A percentile compares a stretch with the other conserved stretches of the same genome.
phyloP scores from a whole-genome alignment of 371 early-diverging fungal genomes.

The Blakeslea trispora region DNA sequence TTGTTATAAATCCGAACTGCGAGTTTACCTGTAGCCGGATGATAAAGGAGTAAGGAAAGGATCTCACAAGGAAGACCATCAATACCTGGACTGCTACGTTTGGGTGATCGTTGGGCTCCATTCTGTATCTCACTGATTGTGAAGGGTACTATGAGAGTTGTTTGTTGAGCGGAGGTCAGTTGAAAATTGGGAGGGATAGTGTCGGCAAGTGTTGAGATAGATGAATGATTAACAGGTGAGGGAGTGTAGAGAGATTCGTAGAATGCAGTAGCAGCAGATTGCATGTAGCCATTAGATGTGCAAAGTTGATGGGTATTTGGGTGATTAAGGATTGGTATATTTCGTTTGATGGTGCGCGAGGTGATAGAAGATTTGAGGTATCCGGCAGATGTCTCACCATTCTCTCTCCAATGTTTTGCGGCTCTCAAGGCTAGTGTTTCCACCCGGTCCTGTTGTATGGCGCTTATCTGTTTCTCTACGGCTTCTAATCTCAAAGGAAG shows the following conservation, averaged over 20 bases:
- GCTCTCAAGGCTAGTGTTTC: constrained; percentile 4
- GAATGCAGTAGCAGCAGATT: background rate
- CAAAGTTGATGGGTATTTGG: background rate
- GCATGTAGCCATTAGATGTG: background rate
- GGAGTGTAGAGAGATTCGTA: background rate
- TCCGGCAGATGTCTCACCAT: no score
- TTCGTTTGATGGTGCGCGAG: background rate
- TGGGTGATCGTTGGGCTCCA: background rate
- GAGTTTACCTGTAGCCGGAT: background rate
- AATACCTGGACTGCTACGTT: constrained; percentile 7
- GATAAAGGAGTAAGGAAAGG: background rate
- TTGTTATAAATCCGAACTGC: background rate
- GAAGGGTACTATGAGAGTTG: background rate
- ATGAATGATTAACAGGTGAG: background rate
- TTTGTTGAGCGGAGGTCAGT: background rate
- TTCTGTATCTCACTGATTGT: background rate
- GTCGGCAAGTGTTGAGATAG: background rate
- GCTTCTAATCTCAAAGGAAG: background rate
- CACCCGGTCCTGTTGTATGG: constrained; percentile 3
- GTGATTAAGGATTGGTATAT: constrained; percentile 3
- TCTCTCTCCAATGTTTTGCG: constrained; percentile 6
- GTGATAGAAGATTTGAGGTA: constrained; percentile 10
- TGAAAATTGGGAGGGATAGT: background rate
- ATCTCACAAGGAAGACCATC: constrained; percentile 11
- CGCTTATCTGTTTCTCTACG: constrained; percentile 1